These are phyloP conservation scores for Magnusiomyces sp. DNA, from an alignment of 1,139 yeast species.

Conservation along the genomic window DNA sequence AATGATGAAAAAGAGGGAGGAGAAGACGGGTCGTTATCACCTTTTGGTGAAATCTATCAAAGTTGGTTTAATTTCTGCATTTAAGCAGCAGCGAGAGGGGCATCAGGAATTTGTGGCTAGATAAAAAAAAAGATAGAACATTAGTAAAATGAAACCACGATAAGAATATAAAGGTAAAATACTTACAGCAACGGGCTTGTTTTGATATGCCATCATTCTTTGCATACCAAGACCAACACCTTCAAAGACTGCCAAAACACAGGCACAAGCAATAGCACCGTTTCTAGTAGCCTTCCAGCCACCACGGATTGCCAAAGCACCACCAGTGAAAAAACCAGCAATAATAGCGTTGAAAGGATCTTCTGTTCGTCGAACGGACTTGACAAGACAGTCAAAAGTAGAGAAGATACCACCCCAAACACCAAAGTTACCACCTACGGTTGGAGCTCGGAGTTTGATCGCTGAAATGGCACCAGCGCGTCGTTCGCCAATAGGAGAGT, in stretches of 20 bases:
- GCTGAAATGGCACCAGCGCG: constrained; percentile 83
- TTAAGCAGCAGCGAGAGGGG: constrained; percentile 3
- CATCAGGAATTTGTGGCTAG: constrained; percentile 3
- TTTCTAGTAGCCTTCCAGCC: constrained; percentile 97
- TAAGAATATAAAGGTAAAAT: not conserved
- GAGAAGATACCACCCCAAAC: constrained; percentile 99
- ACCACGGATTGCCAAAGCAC: constrained; percentile 94
- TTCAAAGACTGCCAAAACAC: constrained; percentile 91
- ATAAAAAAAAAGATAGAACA: too few species aligned
- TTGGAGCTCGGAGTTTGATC: constrained; percentile 94
- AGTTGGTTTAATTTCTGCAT: too few species aligned
- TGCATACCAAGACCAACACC: constrained; percentile 98
- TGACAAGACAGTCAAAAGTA: constrained; percentile 90
- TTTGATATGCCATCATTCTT: constrained; percentile 76
- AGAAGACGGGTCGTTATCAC: too few species aligned
- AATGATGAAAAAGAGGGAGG: too few species aligned
- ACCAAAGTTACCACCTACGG: constrained; percentile 97
- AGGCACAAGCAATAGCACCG: constrained; percentile 96
- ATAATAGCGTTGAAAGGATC: constrained; percentile 98
- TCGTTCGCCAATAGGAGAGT: constrained; percentile 93
- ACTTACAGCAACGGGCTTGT: constrained; percentile 52
- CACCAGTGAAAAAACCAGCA: constrained; percentile 98
- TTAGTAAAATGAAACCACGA: not conserved
- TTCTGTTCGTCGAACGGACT: constrained; percentile 92
- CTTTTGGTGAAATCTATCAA: too few species aligned